Percentiles rank a stretch among this genome's conserved stretches.
Conservation (phyloP, 2,329 filamentous ascomycete species). For the Aschersonia sp. region DNA sequence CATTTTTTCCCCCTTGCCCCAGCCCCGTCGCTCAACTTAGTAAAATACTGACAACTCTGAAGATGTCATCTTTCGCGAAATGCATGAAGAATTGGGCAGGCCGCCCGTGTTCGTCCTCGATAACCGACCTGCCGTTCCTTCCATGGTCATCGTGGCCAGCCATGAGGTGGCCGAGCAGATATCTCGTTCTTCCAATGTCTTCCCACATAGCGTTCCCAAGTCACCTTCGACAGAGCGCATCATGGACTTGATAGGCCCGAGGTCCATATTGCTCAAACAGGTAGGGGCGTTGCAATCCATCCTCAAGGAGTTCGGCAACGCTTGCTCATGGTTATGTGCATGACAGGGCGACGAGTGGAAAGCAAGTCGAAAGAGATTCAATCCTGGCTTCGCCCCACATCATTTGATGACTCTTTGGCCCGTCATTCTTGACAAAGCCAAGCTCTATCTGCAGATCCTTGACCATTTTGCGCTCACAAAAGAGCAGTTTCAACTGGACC, state of each 20-base stretch:
- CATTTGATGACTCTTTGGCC: slow-evolving; percentile 22
- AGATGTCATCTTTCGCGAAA: slow-evolving; percentile 5
- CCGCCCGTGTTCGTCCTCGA: slow-evolving; percentile 20
- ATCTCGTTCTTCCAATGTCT: slow-evolving; percentile 14
- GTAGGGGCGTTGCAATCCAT: not conserved
- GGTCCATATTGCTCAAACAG: slow-evolving; percentile 7
- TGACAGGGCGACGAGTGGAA: slow-evolving; percentile 8
- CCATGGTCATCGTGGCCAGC: slow-evolving; percentile 16
- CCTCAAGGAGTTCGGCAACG: too few relatives aligned
- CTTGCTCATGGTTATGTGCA: not conserved
- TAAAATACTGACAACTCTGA: too few relatives aligned
- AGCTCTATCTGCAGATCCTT: slow-evolving; percentile 8
- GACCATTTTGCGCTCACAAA: slow-evolving; percentile 12
- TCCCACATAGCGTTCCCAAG: slow-evolving; percentile 18
- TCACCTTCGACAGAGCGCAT: slow-evolving; percentile 13
- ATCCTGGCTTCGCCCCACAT: slow-evolving; percentile 22
- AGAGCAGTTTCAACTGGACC: slow-evolving; percentile 13
- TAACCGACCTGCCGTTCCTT: slow-evolving; percentile 16
- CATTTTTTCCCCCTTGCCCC: not conserved
- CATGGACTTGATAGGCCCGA: slow-evolving; percentile 8
- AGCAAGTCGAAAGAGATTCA: slow-evolving; percentile 17
- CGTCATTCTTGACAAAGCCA: slow-evolving; percentile 17
- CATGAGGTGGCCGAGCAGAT: slow-evolving; percentile 23
- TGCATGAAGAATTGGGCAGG: slow-evolving; percentile 14
- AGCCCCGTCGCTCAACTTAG: too few relatives aligned